Percentiles rank a stretch among this genome's conserved stretches.
Evolutionary conservation across 2,329 filamentous ascomycete species (phyloP).

Genomic region (Penicillium sp.): DNA sequence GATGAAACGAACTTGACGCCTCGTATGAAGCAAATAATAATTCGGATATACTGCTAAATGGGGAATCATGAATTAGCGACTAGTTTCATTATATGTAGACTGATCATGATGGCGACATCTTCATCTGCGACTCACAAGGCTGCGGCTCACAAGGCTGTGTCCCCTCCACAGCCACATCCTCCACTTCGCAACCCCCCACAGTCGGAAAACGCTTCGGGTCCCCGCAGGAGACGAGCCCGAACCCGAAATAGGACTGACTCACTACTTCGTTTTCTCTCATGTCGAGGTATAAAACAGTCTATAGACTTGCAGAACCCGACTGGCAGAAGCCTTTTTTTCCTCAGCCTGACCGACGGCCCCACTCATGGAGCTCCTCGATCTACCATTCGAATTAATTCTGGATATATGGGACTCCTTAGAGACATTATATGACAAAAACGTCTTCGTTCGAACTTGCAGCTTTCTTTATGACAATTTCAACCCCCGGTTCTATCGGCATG

Average conservation of each 20-base stretch:
- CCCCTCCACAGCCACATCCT: background rate
- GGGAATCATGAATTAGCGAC: too few relatives aligned
- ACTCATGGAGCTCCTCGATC: slow-evolving; percentile 2
- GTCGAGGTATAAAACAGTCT: background rate
- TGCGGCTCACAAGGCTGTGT: background rate
- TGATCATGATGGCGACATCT: too few relatives aligned
- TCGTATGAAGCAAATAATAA: too few relatives aligned
- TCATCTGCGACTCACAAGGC: background rate
- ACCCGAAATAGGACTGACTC: background rate
- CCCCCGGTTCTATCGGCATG: background rate
- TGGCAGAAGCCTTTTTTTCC: too few relatives aligned
- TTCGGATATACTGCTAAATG: too few relatives aligned
- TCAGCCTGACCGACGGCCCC: background rate
- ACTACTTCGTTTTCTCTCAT: background rate
- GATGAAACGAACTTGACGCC: too few relatives aligned
- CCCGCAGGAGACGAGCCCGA: background rate
- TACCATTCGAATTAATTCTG: slow-evolving; percentile 11
- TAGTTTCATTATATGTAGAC: too few relatives aligned
- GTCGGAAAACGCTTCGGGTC: background rate
- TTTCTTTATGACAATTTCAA: slow-evolving; percentile 8
- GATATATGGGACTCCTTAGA: slow-evolving; percentile 10
- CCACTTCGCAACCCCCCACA: background rate
- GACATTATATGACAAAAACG: slow-evolving; percentile 4
- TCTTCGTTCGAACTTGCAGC: slow-evolving; percentile 10
- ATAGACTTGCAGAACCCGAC: background rate